Evolutionary conservation across 305 asterid species (phyloP).

Genomic region (Stenogyne calaminthoides): DNA sequence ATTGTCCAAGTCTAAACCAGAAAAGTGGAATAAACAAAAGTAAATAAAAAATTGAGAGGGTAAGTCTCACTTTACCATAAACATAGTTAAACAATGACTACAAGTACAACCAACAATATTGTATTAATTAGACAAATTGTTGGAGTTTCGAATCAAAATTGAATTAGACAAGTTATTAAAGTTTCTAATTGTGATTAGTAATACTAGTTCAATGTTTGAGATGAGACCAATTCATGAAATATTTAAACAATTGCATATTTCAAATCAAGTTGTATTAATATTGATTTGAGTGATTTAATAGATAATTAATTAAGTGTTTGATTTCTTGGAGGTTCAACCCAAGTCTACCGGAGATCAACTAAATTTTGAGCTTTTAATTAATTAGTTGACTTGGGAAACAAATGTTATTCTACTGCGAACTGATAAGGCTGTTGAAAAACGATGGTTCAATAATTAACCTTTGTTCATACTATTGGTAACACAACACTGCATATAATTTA

Average conservation of each 20-base stretch:
- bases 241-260: neutral
- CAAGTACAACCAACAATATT: neutral
- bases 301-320: neutral
- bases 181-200: neutral
- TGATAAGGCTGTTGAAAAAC: too few species aligned
- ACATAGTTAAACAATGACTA: neutral
- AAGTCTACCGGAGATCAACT: neutral
- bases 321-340: conserved; percentile 6
- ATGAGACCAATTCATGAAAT: neutral
- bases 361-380: neutral
- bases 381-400: conserved; percentile 17
- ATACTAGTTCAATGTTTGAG: neutral
- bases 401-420: neutral
- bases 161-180: neutral
- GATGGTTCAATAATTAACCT: too few species aligned
- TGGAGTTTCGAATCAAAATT: neutral
- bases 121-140: neutral
- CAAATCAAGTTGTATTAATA: neutral
- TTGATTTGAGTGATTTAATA: neutral
- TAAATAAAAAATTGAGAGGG: too few species aligned
- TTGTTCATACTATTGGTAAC: too few species aligned
- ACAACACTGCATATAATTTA: too few species aligned
- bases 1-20: too few species aligned
- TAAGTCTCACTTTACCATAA: too few species aligned
- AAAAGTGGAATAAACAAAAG: too few species aligned